Percentiles rank a stretch among this genome's conserved stretches.
Evolutionary conservation across 106 monocot species (phyloP).

Genomic region (Dendrobium catenatum): DNA sequence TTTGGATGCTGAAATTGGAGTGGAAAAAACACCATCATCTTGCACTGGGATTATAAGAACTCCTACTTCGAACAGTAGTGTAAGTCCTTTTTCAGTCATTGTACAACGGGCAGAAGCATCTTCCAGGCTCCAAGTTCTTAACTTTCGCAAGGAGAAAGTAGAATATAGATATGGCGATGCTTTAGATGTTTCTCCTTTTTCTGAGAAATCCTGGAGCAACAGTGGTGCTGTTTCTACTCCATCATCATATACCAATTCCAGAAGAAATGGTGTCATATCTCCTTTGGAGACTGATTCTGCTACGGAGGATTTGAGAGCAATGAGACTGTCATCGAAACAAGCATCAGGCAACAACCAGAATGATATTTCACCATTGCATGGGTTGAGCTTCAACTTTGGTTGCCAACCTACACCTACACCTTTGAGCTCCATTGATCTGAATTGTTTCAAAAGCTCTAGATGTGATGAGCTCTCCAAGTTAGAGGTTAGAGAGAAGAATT

Average conservation of each 20-base stretch:
- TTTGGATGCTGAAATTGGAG: conserved; percentile 4
- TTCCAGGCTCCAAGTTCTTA: conserved; percentile 10
- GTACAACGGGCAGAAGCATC: conserved; percentile 35
- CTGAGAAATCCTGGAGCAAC: conserved; percentile 15
- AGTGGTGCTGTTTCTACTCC: conserved; percentile 15
- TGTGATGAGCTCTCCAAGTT: background rate
- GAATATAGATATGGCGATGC: conserved; percentile 15
- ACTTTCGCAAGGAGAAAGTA: conserved; percentile 11
- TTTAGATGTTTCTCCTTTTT: conserved; percentile 19
- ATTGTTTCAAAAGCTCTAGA: conserved; percentile 30
- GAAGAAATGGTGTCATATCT: conserved; percentile 11
- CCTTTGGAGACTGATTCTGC: conserved; percentile 13
- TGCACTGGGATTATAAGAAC: conserved; percentile 32
- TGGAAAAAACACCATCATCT: conserved; percentile 34
- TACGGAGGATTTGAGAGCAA: conserved; percentile 12
- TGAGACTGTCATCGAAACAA: conserved; percentile 18
- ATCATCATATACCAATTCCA: conserved; percentile 15
- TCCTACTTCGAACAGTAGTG: conserved; percentile 46
- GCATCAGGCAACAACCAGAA: background rate
- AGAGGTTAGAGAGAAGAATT: conserved; percentile 6
- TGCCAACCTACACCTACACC: conserved; percentile 22
- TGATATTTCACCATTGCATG: conserved; percentile 5
- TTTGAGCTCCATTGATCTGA: conserved; percentile 51
- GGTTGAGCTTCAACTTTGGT: conserved; percentile 53
- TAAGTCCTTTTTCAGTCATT: conserved; percentile 88